Base-by-base conservation (phyloP, 2,329 filamentous ascomycete species). In the Sporothrix brasiliensis region DNA sequence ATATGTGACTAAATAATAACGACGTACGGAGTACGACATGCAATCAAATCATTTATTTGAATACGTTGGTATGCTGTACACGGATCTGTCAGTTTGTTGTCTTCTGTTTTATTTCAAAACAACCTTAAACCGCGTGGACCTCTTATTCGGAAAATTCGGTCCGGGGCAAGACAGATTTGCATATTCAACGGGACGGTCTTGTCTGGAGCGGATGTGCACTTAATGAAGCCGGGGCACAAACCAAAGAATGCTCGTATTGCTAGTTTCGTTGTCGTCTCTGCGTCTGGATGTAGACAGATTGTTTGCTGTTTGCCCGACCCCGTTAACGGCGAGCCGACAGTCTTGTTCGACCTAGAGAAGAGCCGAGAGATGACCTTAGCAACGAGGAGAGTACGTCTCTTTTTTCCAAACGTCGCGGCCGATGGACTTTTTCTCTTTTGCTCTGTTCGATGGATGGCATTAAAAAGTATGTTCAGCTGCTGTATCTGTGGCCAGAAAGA, bases 341-440 rank as follows among this genome's bases (percentile, higher is more conserved):
- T 30, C 24, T 16, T 11, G 24, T 27, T 30, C 11, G 24, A 63
- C 3, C 30, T 30, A 13, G 60, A 49, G 58, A 47, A 19, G 39
- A 4, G 54, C 27, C 34, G 27, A 39, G 54, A 34, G 54, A 34
- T 24, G 27, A 56, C 9, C 27, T n/a, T 44, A 19, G 58, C 58
- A 63, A 24, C 7, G 34, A 27, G n/a, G 19, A 63, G 39, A 47
- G 2, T 16, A 34, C 10, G 21, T 10, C 4, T 16, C 13, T 30
- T 6, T 6, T 27, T 34, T 24, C 24, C 34, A 24, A 16, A 50
- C 44, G 61, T 65, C 44, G 27, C 44, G 50, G 61, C 27, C 47
- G 47, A 66, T 27, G 52, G 47, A 47, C 47, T 66, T 47, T 66
- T 47, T 66, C 34, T 21, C 39, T 14, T 52, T 27, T 66, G 14